Conservation (phyloP, 192 early-diverging fungal genomes). For the Coemansia sp. region DNA sequence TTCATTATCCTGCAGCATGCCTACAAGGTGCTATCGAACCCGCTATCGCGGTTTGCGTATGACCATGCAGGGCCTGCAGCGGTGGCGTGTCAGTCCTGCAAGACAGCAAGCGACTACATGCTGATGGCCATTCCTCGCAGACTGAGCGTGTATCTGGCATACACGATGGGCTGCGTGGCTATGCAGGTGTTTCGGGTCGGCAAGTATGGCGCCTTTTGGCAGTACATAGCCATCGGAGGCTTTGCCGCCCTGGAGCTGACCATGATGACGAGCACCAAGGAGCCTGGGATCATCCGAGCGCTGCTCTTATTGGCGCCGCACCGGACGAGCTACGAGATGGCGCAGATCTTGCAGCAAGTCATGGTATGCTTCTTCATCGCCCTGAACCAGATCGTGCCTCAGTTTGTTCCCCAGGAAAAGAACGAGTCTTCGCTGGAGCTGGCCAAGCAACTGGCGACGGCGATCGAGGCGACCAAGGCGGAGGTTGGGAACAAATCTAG, state of each 20-base stretch:
- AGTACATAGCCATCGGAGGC: conserved; percentile 39
- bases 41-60: conserved; percentile 63
- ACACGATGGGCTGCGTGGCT: conserved; percentile 31
- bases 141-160: conserved; percentile 29
- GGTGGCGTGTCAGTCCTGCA: conserved; percentile 60
- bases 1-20: conserved; percentile 77
- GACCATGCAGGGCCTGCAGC: conserved; percentile 65
- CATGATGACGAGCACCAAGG: conserved; percentile 35
- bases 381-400: conserved; percentile 51
- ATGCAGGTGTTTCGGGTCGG: conserved; percentile 48
- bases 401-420: conserved; percentile 41
- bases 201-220: conserved; percentile 44
- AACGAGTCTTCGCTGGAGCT: conserved; percentile 32
- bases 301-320: conserved; percentile 35
- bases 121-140: conserved; percentile 54
- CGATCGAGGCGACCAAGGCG: conserved; percentile 12
- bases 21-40: conserved; percentile 72
- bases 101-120: conserved; percentile 80
- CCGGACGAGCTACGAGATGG: conserved; percentile 45
- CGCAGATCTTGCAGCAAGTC: conserved; percentile 41
- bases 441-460: conserved; percentile 25
- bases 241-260: conserved; percentile 45
- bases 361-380: conserved; percentile 49
- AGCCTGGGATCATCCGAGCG: conserved; percentile 20
- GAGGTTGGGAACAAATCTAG: conserved; percentile 24